Evolutionary conservation across 768 basidiomycete genomes (phyloP).

Genomic region (Hericium erinaceus): DNA sequence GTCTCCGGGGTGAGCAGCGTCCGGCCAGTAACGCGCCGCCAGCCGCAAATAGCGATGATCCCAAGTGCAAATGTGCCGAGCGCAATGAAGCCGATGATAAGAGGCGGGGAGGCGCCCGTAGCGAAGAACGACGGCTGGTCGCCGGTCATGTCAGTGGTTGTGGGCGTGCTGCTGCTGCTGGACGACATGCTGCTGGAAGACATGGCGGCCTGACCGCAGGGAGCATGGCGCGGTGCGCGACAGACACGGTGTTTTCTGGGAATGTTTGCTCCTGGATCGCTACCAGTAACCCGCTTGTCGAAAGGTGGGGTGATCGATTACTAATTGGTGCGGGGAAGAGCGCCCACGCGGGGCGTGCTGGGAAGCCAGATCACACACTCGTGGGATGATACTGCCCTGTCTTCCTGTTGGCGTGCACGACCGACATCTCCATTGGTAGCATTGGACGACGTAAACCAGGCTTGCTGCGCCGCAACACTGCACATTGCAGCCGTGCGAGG

Average conservation of each 20-base stretch:
- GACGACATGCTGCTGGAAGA: neutral
- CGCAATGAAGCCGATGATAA: constrained; percentile 8
- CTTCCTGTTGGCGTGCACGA: neutral
- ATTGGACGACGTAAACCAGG: neutral
- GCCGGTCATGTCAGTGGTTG: neutral
- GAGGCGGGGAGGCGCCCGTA: neutral
- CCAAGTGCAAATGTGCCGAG: constrained; percentile 2
- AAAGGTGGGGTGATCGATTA: neutral
- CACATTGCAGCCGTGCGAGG: neutral
- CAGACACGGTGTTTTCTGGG: neutral
- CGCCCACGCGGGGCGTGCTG: neutral
- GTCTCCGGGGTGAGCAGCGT: neutral
- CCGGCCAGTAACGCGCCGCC: constrained; percentile 1
- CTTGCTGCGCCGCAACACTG: neutral
- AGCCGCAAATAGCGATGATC: constrained; percentile 1
- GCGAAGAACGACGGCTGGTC: neutral
- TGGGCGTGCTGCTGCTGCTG: neutral
- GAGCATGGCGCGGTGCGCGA: neutral
- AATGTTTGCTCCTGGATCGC: neutral
- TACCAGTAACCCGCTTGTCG: neutral
- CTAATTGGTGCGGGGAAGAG: neutral
- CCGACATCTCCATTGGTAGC: neutral
- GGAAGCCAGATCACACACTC: neutral
- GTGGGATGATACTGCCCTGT: neutral
- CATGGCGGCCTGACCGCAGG: neutral